Evolutionary conservation across 441 rosid species (phyloP), one percentile per base, ranked within the genome.

Genomic region (Populus hybrid): DNA sequence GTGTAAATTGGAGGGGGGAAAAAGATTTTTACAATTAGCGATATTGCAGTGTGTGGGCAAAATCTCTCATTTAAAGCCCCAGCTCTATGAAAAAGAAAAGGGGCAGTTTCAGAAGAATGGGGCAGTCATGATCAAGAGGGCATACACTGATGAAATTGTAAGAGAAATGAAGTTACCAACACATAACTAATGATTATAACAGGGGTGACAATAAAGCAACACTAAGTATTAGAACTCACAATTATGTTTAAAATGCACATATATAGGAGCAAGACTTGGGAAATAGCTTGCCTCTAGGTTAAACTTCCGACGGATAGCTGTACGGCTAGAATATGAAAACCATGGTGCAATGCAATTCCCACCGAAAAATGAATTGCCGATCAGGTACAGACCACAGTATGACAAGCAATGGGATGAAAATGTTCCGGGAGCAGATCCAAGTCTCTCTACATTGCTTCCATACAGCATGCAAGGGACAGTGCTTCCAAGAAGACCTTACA

Each of bases 381-480:
- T 81, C 84, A 94, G 80, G 86, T 84, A 95, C 23, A 95, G 83
- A 76, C 92, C 94, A 16, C 87, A 79, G 82, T 95, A 95, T 4
- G 94, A 82, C 85, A 91, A 83, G 82, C 98, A 92, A 78, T 91
- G 98, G 76, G 82, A 88, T 16, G 91, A 81, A 87, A 96, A 96
- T 50, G 96, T 89, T 77, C 97, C 97, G 0, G 93, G 85, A 76
- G 81, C 75, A 75, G 97, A 89, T n/a, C 91, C 95, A 78, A 96
- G 92, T 81, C 99, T 91, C 88, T 94, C 99, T 40, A 82, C 96
- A 83, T 94, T 96, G 80, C 88, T 91, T 84, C 99, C 99, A 84
- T 94, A 90, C 11, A 96, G 82, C 82, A 92, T 93, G 72, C 98
- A 94, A 0, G 99, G 98, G 70, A 91, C 98, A 80, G 89, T 35